Percentiles rank a stretch among this genome's conserved stretches.
These are phyloP conservation scores for Trametes polyzona DNA, from an alignment of 1,284 basidiomycete genomes.

Conservation along the genomic window DNA sequence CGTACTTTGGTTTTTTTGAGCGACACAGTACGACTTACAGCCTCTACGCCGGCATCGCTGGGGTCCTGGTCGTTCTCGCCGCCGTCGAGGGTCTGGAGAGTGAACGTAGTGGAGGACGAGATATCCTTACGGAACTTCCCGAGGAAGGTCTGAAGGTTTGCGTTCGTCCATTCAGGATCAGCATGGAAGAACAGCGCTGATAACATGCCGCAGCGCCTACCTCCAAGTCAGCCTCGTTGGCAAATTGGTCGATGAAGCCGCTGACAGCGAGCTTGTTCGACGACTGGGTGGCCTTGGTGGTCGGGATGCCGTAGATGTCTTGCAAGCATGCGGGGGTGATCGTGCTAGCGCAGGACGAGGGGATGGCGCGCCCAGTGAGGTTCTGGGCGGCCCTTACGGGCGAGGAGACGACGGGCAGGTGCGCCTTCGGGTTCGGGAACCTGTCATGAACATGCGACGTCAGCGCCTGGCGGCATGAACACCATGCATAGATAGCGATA, in stretches of 20 bases:
- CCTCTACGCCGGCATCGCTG: conserved; percentile 45
- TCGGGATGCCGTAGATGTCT: conserved; percentile 52
- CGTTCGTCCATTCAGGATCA: background rate
- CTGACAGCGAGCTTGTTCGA: conserved; percentile 57
- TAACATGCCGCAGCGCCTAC: conserved; percentile 23
- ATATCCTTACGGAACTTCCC: conserved; percentile 38
- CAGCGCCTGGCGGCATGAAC: background rate
- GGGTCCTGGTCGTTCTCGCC: conserved; percentile 44
- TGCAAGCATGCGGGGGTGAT: conserved; percentile 60
- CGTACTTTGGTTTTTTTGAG: background rate
- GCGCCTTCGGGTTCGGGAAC: conserved; percentile 27
- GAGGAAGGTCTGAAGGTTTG: conserved; percentile 27
- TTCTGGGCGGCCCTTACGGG: conserved; percentile 13
- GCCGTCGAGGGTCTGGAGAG: conserved; percentile 50
- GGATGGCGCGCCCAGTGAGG: conserved; percentile 25
- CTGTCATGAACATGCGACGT: conserved; percentile 3
- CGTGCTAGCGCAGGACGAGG: conserved; percentile 39
- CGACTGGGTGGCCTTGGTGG: conserved; percentile 45
- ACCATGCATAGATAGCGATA: too few relatives aligned
- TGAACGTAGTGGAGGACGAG: conserved; percentile 34
- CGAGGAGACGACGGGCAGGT: conserved; percentile 22
- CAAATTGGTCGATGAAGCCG: conserved; percentile 58
- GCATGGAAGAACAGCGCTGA: background rate
- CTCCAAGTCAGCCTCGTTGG: conserved; percentile 51
- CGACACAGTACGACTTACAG: conserved; percentile 38